phyloP scores from a whole-genome alignment of 2,329 filamentous ascomycete genomes.

The Acarospora socialis region DNA sequence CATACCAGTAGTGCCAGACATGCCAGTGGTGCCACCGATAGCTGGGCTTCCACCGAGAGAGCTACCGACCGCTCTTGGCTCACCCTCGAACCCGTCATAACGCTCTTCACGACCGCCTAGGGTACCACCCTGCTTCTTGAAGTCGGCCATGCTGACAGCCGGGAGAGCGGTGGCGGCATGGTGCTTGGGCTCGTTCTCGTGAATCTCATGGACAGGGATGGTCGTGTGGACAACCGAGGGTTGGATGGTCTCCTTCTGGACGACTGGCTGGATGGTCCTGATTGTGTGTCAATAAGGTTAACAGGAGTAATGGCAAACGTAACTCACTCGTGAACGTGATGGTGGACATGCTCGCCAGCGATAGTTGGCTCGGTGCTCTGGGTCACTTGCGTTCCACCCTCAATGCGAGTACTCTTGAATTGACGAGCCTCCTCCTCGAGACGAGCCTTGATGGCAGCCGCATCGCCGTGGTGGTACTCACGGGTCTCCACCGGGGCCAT shows the following conservation, averaged over 20 bases:
- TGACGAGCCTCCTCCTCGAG: constrained; percentile 40
- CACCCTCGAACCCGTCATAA: constrained; percentile 47
- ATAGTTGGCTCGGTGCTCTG: constrained; percentile 35
- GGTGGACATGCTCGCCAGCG: constrained; percentile 49
- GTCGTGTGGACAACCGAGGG: constrained; percentile 58
- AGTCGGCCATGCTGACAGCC: constrained; percentile 50
- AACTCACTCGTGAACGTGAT: constrained; percentile 27
- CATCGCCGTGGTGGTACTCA: constrained; percentile 46
- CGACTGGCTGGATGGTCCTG: constrained; percentile 55
- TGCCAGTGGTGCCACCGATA: constrained; percentile 2
- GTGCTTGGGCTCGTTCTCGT: constrained; percentile 52
- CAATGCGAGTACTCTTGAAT: constrained; percentile 37
- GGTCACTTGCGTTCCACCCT: constrained; percentile 36
- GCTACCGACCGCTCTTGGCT: constrained; percentile 37
- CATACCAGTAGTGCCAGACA: constrained; percentile 7
- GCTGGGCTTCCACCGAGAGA: constrained; percentile 14
- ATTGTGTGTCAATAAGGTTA: constrained; percentile 37
- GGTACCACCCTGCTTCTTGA: constrained; percentile 40
- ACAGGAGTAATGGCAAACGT: background rate
- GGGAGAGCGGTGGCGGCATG: constrained; percentile 52
- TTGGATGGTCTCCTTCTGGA: constrained; percentile 55
- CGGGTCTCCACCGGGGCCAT: constrained; percentile 45
- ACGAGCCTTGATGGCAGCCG: constrained; percentile 30
- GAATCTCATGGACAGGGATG: constrained; percentile 56
- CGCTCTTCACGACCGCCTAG: constrained; percentile 41